Evolutionary conservation across 192 early-diverging fungal species (phyloP).

Genomic region (Lunasporangiospora selenospora): DNA sequence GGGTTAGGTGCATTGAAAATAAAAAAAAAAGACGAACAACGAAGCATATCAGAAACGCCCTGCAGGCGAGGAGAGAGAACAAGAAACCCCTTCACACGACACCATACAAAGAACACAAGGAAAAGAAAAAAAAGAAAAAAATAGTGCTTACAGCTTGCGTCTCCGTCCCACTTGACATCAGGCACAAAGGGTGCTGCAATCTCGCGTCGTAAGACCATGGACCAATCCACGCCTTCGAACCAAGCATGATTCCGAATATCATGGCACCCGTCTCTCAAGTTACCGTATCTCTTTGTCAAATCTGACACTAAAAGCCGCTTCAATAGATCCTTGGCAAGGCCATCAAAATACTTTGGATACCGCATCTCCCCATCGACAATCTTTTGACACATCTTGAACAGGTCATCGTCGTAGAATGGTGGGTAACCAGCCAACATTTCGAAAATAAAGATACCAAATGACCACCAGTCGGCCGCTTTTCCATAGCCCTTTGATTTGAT

Average conservation of each 20-base stretch:
- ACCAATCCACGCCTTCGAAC: conserved; percentile 72
- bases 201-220: conserved; percentile 55
- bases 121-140: not conserved
- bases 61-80: no score
- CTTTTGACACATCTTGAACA: conserved; percentile 77
- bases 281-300: conserved; percentile 80
- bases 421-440: conserved; percentile 79
- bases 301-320: conserved; percentile 74
- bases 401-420: conserved; percentile 76
- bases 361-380: conserved; percentile 73
- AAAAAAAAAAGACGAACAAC: not conserved
- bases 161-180: conserved; percentile 57
- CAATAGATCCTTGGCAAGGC: conserved; percentile 75
- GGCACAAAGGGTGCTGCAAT: conserved; percentile 66
- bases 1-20: no score
- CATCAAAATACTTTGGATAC: conserved; percentile 78
- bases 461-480: conserved; percentile 74
- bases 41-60: not conserved
- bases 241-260: conserved; percentile 73
- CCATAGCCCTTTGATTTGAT: conserved; percentile 76
- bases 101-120: not conserved
- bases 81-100: not conserved
- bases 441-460: conserved; percentile 69
- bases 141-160: conserved; percentile 53
- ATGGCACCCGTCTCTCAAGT: conserved; percentile 71